phyloP scores from a whole-genome alignment of 2,329 filamentous ascomycete species.

The Penicillium sp. region DNA sequence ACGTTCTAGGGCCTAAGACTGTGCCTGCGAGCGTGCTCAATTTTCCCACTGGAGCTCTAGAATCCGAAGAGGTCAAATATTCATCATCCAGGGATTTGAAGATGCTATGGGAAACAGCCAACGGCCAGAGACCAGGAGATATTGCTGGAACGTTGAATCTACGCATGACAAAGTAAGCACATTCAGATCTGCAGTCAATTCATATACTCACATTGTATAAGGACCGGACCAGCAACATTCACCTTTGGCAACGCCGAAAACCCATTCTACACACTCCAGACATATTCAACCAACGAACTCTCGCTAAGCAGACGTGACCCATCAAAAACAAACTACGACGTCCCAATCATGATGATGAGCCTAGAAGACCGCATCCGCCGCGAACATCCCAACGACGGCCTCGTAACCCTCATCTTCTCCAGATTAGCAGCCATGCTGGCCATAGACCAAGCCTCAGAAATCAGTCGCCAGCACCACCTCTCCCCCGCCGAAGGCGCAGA shows the following conservation, averaged over 20 bases:
- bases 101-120: constrained; percentile 45
- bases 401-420: constrained; percentile 47
- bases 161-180: constrained; percentile 40
- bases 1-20: constrained; percentile 38
- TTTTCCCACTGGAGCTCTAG: constrained; percentile 38
- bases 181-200: background rate
- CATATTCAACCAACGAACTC: constrained; percentile 43
- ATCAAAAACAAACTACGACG: constrained; percentile 36
- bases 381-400: constrained; percentile 41
- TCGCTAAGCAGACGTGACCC: constrained; percentile 44
- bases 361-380: constrained; percentile 40
- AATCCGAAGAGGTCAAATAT: constrained; percentile 35
- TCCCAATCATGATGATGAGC: constrained; percentile 44
- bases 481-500: constrained; percentile 41
- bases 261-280: constrained; percentile 47
- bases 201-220: constrained; percentile 23
- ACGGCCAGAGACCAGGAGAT: constrained; percentile 40
- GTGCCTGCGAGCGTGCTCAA: constrained; percentile 44
- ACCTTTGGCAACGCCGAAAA: constrained; percentile 41
- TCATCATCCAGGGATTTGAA: constrained; percentile 41
- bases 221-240: constrained; percentile 42
- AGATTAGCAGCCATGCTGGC: constrained; percentile 49
- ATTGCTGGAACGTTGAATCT: constrained; percentile 38
- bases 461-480: constrained; percentile 41
- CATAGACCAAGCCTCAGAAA: constrained; percentile 44